A percentile compares a stretch with the other conserved stretches of the same genome.
These are phyloP conservation scores for Kodamaea suecica DNA, from an alignment of 1,139 yeast genomes.

Conservation along the genomic window DNA sequence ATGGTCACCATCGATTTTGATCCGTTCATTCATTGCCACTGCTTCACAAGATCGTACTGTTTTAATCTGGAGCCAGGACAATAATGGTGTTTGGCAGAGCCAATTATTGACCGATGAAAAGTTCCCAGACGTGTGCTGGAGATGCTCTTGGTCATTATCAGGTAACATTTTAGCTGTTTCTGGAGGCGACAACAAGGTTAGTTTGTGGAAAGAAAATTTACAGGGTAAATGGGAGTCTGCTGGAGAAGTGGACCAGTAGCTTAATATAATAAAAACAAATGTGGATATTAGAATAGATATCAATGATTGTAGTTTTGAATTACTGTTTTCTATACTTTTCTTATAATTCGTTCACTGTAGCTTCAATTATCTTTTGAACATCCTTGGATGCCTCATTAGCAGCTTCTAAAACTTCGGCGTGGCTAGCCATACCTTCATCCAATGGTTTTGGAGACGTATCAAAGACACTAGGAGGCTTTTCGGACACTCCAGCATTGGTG, in stretches of 20 bases:
- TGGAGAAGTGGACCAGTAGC: slow-evolving; percentile 82
- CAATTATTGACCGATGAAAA: slow-evolving; percentile 70
- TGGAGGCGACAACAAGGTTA: slow-evolving; percentile 94
- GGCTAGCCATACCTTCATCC: slow-evolving; percentile 81
- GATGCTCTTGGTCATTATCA: slow-evolving; percentile 95
- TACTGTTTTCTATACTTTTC: too few relatives aligned
- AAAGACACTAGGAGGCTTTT: slow-evolving; percentile 71
- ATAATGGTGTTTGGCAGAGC: slow-evolving; percentile 74
- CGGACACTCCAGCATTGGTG: slow-evolving; percentile 77
- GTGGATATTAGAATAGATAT: too few relatives aligned
- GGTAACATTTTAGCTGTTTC: slow-evolving; percentile 95
- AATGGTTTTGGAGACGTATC: slow-evolving; percentile 53
- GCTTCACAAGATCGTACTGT: slow-evolving; percentile 97
- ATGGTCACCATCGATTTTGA: slow-evolving; percentile 91
- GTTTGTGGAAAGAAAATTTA: slow-evolving; percentile 93
- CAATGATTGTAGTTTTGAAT: too few relatives aligned
- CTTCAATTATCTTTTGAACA: slow-evolving; percentile 67
- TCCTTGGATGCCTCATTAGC: slow-evolving; percentile 80
- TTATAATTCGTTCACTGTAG: slow-evolving; percentile 52
- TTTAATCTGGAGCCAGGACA: slow-evolving; percentile 83
- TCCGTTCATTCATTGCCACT: slow-evolving; percentile 91
- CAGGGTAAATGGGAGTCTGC: slow-evolving; percentile 96
- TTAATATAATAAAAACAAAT: too few relatives aligned
- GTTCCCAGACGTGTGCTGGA: slow-evolving; percentile 97
- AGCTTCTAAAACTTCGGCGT: slow-evolving; percentile 81